Percentiles rank a stretch among this genome's conserved stretches.
These are phyloP conservation scores for Aspergillus neoniger DNA, from an alignment of 2,329 filamentous ascomycete genomes.

Conservation along the genomic window DNA sequence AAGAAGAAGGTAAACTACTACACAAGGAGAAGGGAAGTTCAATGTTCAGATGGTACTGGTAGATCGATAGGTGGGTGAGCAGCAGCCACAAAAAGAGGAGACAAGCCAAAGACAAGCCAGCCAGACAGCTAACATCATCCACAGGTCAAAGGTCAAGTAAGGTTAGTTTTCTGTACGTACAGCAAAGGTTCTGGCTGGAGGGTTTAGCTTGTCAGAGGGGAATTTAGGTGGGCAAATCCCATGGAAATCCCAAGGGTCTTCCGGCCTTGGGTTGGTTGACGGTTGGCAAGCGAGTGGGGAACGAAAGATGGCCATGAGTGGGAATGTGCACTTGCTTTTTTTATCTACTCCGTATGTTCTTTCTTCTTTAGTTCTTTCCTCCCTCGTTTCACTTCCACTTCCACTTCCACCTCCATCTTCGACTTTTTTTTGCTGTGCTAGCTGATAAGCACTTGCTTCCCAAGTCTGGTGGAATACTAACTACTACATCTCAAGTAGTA, in stretches of 20 bases:
- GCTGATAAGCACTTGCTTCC: too few relatives aligned
- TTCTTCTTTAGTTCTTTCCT: background rate
- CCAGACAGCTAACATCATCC: background rate
- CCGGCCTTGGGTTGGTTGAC: background rate
- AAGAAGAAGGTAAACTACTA: background rate
- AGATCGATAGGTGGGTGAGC: background rate
- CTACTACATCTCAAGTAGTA: too few relatives aligned
- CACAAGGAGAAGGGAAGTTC: background rate
- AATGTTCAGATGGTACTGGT: background rate
- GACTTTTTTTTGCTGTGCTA: background rate
- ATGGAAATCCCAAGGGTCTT: constrained; percentile 1
- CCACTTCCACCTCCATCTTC: background rate
- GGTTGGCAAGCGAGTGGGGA: constrained; percentile 7
- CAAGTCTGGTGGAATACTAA: too few relatives aligned
- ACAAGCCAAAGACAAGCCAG: background rate
- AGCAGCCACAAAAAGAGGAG: background rate
- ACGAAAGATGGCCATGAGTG: background rate
- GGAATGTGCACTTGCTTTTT: background rate
- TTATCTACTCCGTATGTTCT: too few relatives aligned
- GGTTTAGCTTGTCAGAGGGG: constrained; percentile 4
- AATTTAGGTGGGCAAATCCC: constrained; percentile 4
- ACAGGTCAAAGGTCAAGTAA: background rate
- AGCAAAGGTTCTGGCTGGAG: background rate
- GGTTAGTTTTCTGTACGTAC: background rate
- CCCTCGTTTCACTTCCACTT: background rate